phyloP scores from a whole-genome alignment of 352 stramenopile genomes.

The Phytophthora brassicae region DNA sequence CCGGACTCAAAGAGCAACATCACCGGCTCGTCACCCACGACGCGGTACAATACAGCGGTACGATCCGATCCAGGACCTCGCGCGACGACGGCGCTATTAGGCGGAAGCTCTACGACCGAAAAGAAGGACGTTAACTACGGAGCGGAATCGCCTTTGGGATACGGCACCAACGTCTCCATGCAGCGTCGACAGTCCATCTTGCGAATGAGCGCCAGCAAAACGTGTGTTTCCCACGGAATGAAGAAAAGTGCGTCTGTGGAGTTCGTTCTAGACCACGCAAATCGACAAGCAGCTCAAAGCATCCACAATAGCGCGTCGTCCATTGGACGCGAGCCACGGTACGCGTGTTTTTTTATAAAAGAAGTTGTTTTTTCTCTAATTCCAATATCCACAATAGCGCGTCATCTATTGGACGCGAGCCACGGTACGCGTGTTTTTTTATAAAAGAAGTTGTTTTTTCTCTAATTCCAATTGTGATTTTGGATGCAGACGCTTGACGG shows the following conservation, averaged over 20 bases:
- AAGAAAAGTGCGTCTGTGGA: slow-evolving; percentile 75
- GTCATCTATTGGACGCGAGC: slow-evolving; percentile 44
- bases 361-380: neutral
- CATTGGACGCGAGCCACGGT: slow-evolving; percentile 52
- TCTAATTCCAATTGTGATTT: slow-evolving; percentile 21
- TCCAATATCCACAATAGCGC: slow-evolving; percentile 37
- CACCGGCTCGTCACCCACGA: slow-evolving; percentile 21
- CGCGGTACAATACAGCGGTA: slow-evolving; percentile 18
- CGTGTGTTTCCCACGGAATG: slow-evolving; percentile 27
- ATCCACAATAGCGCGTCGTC: slow-evolving; percentile 45
- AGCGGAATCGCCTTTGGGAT: too few relatives aligned
- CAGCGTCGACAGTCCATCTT: slow-evolving; percentile 60
- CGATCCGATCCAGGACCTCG: slow-evolving; percentile 22
- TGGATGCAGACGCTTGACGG: slow-evolving; percentile 56
- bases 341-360: slow-evolving; percentile 1
- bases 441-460: neutral
- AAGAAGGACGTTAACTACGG: slow-evolving; percentile 8
- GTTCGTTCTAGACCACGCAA: slow-evolving; percentile 58
- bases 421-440: slow-evolving; percentile 58
- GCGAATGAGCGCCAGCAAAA: slow-evolving; percentile 51
- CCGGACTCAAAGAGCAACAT: slow-evolving; percentile 17
- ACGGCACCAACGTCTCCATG: slow-evolving; percentile 38
- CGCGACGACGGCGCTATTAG: slow-evolving; percentile 30
- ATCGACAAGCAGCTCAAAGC: slow-evolving; percentile 33
- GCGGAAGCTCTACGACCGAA: neutral